Evolutionary conservation across 768 basidiomycete species (phyloP).

Genomic region (Lentinula boryana): DNA sequence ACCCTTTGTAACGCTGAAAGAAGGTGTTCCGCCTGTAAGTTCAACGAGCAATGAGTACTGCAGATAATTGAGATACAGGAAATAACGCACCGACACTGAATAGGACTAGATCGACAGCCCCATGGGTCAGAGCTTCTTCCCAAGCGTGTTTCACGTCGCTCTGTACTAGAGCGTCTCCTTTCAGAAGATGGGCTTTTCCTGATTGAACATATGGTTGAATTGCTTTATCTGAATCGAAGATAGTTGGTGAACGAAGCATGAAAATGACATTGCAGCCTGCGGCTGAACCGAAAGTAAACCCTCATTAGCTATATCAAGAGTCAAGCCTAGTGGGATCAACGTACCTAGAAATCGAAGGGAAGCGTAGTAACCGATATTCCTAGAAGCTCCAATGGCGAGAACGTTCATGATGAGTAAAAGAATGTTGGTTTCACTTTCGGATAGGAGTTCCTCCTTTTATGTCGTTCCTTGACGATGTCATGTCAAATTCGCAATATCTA

Average conservation of each 20-base stretch:
- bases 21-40: slow-evolving; percentile 37
- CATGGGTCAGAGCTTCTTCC: slow-evolving; percentile 31
- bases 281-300: slow-evolving; percentile 24
- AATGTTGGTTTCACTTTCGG: not conserved
- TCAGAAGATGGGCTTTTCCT: slow-evolving; percentile 47
- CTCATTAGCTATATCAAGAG: not conserved
- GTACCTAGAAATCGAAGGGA: slow-evolving; percentile 42
- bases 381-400: slow-evolving; percentile 46
- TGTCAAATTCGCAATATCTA: too few relatives aligned
- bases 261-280: slow-evolving; percentile 58
- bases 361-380: slow-evolving; percentile 49
- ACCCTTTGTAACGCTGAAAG: slow-evolving; percentile 43
- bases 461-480: too few relatives aligned
- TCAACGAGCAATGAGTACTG: not conserved
- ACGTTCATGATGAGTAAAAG: slow-evolving; percentile 24
- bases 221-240: slow-evolving; percentile 46
- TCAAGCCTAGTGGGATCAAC: slow-evolving; percentile 7
- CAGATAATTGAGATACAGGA: not conserved
- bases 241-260: slow-evolving; percentile 44
- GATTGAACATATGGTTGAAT: slow-evolving; percentile 47
- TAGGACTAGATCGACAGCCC: slow-evolving; percentile 45
- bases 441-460: slow-evolving; percentile 8
- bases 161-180: slow-evolving; percentile 55
- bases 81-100: slow-evolving; percentile 53
- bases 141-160: slow-evolving; percentile 49